A percentile compares a stretch with the other conserved stretches of the same genome.
Conservation (phyloP, 1,284 basidiomycete species). For the Heterobasidion annosum region DNA sequence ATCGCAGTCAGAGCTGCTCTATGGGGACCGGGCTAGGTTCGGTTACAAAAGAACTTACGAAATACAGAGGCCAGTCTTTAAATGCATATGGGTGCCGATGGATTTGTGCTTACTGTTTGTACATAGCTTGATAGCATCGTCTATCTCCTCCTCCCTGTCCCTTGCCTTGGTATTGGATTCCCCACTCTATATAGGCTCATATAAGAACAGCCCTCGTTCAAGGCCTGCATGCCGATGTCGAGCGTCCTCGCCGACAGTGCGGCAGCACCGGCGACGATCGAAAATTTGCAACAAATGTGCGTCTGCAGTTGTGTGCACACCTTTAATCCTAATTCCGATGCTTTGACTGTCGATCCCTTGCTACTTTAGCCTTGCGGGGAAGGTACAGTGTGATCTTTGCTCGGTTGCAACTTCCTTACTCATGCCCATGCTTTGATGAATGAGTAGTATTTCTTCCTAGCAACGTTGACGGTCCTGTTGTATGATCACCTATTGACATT, state of each 20-base stretch:
- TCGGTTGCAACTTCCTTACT: neutral
- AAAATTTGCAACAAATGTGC: conserved; percentile 10
- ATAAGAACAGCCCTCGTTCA: too few relatives aligned
- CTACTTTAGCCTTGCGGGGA: conserved; percentile 5
- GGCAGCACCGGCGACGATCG: neutral
- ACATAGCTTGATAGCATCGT: too few relatives aligned
- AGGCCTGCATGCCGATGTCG: neutral
- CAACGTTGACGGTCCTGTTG: conserved; percentile 8
- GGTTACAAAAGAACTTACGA: too few relatives aligned
- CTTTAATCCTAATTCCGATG: neutral
- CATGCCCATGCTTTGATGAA: neutral
- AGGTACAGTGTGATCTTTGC: conserved; percentile 2
- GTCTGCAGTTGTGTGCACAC: neutral
- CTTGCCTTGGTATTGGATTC: too few relatives aligned
- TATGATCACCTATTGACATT: conserved; percentile 10
- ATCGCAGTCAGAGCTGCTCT: too few relatives aligned
- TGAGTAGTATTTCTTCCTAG: conserved; percentile 11
- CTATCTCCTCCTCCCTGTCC: too few relatives aligned
- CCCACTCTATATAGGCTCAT: too few relatives aligned
- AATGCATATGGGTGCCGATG: too few relatives aligned
- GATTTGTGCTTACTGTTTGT: too few relatives aligned
- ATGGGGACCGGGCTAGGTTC: too few relatives aligned
- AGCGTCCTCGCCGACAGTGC: neutral
- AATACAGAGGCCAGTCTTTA: too few relatives aligned
- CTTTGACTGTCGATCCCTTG: neutral